A percentile compares a stretch with the other conserved stretches of the same genome.
Evolutionary conservation across 2,329 filamentous ascomycete genomes (phyloP).

Genomic region (Diaporthe helianthi): DNA sequence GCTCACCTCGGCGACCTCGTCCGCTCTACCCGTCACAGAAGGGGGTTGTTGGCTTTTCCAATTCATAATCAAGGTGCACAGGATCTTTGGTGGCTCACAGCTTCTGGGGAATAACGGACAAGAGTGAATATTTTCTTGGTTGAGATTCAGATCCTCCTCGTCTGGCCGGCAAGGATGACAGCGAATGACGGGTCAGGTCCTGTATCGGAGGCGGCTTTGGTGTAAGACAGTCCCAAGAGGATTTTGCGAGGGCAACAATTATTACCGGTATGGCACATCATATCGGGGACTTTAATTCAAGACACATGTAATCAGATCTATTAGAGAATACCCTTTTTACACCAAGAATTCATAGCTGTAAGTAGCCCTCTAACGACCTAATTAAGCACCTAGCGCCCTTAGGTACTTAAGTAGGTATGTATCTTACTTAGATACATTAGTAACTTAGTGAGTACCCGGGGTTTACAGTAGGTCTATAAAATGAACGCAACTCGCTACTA

Average conservation of each 20-base stretch:
- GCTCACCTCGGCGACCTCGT: constrained; percentile 17
- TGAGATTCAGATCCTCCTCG: not conserved
- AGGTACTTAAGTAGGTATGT: too few species aligned
- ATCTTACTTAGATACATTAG: too few species aligned
- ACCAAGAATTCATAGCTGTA: not conserved
- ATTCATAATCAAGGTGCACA: not conserved
- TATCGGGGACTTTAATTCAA: not conserved
- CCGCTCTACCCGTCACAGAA: constrained; percentile 5
- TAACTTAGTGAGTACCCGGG: too few species aligned
- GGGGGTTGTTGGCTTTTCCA: constrained; percentile 1
- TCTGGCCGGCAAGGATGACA: constrained; percentile 10
- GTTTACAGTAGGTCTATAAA: too few species aligned
- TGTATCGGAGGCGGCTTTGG: constrained; percentile 18
- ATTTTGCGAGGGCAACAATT: not conserved
- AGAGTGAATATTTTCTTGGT: not conserved
- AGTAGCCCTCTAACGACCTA: too few species aligned
- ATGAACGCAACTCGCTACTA: too few species aligned
- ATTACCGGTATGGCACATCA: not conserved
- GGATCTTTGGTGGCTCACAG: not conserved
- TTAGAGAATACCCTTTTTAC: not conserved
- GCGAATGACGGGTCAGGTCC: constrained; percentile 1
- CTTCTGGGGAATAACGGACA: not conserved
- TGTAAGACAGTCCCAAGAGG: not conserved
- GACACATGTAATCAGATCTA: not conserved
- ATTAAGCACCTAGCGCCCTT: too few species aligned